Conservation (phyloP, 345 rosid genomes). For the Bruguiera parviflora region DNA sequence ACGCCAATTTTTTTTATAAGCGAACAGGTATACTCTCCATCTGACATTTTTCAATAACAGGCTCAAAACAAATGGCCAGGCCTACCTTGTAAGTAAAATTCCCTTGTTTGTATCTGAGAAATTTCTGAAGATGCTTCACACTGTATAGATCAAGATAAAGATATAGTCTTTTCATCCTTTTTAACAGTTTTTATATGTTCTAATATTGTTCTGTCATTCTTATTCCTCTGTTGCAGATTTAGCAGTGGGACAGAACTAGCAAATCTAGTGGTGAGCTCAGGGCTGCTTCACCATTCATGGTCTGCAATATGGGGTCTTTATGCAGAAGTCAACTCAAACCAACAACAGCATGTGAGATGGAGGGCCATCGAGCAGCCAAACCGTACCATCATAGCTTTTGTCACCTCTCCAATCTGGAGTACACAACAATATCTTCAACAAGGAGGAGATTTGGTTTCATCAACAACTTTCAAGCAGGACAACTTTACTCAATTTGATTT, state of each 20-base stretch:
- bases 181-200: background rate
- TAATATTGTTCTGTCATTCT: background rate
- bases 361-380: slow-evolving; percentile 9
- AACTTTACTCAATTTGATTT: slow-evolving; percentile 30
- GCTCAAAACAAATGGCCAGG: too few relatives aligned
- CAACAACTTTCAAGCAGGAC: slow-evolving; percentile 18
- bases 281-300: slow-evolving; percentile 40
- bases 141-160: too few relatives aligned
- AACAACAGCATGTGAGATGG: slow-evolving; percentile 14
- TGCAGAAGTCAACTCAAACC: slow-evolving; percentile 10
- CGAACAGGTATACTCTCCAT: too few relatives aligned
- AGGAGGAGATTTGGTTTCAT: slow-evolving; percentile 27
- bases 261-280: slow-evolving; percentile 46
- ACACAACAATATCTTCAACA: slow-evolving; percentile 16
- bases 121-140: too few relatives aligned
- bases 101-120: too few relatives aligned
- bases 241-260: slow-evolving; percentile 40
- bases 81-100: too few relatives aligned
- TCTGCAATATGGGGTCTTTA: slow-evolving; percentile 26
- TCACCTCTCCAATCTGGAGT: slow-evolving; percentile 22
- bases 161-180: background rate
- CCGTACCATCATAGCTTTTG: slow-evolving; percentile 39
- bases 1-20: too few relatives aligned
- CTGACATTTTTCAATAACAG: too few relatives aligned
- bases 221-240: slow-evolving; percentile 24